phyloP scores from a whole-genome alignment of 371 early-diverging fungal genomes.

The Syncephalastrum contaminatum region DNA sequence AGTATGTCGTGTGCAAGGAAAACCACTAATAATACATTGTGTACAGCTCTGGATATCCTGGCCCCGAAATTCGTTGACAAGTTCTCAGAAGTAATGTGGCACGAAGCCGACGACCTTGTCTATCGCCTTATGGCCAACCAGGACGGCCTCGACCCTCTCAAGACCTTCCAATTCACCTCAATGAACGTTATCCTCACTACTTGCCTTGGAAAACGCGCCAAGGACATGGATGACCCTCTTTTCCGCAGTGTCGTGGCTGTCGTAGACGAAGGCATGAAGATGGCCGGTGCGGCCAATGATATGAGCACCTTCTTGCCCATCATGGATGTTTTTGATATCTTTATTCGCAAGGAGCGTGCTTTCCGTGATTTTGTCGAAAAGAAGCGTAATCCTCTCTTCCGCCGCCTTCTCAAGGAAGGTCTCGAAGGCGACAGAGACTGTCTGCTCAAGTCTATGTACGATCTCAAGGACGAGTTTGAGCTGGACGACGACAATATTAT shows the following conservation, averaged over 20 bases:
- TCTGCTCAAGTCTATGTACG: slow-evolving; percentile 6
- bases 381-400: background rate
- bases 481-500: slow-evolving; percentile 12
- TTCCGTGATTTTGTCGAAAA: background rate
- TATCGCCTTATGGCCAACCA: background rate
- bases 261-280: background rate
- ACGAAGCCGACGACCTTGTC: slow-evolving; percentile 14
- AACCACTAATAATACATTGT: background rate
- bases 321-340: background rate
- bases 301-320: slow-evolving; percentile 11
- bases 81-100: slow-evolving; percentile 4
- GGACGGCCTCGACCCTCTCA: slow-evolving; percentile 5
- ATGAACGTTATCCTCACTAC: slow-evolving; percentile 14
- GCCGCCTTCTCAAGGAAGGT: background rate
- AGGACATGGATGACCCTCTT: slow-evolving; percentile 3
- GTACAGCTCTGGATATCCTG: slow-evolving; percentile 10
- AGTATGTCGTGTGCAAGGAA: background rate
- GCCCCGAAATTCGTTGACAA: slow-evolving; percentile 12
- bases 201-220: slow-evolving; percentile 11
- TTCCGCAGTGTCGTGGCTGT: background rate
- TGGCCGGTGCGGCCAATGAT: slow-evolving; percentile 1
- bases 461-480: slow-evolving; percentile 7
- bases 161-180: slow-evolving; percentile 5
- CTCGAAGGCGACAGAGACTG: slow-evolving; percentile 6
- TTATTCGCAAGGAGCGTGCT: background rate